Percentiles rank a stretch among this genome's conserved stretches.
These are phyloP conservation scores for Leishmania amazonensis DNA, from an alignment of 208 protist species.

Conservation along the genomic window DNA sequence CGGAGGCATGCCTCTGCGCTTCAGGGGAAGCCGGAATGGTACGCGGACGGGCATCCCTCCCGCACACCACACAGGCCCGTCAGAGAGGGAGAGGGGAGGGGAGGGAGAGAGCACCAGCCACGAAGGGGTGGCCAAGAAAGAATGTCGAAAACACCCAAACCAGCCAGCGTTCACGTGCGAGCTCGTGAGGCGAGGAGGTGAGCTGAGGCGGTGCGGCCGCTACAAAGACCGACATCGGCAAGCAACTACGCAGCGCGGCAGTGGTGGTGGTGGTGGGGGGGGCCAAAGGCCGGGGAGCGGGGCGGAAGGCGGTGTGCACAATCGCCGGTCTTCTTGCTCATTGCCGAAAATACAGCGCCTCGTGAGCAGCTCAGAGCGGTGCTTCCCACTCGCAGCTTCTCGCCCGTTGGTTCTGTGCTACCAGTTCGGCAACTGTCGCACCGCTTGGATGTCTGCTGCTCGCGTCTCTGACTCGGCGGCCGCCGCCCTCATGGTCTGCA, in stretches of 20 bases:
- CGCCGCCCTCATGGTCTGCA: constrained; percentile 1
- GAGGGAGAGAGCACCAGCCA: too few relatives aligned
- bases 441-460: constrained; percentile 40
- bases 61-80: too few relatives aligned
- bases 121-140: too few relatives aligned
- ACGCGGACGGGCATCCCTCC: too few relatives aligned
- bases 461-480: constrained; percentile 6
- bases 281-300: background rate
- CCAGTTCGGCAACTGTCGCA: constrained; percentile 49
- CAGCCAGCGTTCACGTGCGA: too few relatives aligned
- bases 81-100: too few relatives aligned
- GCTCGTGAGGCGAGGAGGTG: too few relatives aligned
- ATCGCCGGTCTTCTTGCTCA: background rate
- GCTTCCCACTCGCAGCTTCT: background rate
- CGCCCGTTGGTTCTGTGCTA: constrained; percentile 4
- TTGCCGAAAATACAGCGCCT: background rate
- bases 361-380: background rate
- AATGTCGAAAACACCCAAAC: too few relatives aligned
- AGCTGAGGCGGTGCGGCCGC: too few relatives aligned
- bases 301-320: background rate
- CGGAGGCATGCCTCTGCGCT: too few relatives aligned
- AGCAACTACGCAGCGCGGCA: background rate
- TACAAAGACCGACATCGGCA: background rate
- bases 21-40: too few relatives aligned
- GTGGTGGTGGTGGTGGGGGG: too few relatives aligned